Evolutionary conservation across 1,139 yeast genomes (phyloP).

Genomic region (Diutina pseudorugosa): DNA sequence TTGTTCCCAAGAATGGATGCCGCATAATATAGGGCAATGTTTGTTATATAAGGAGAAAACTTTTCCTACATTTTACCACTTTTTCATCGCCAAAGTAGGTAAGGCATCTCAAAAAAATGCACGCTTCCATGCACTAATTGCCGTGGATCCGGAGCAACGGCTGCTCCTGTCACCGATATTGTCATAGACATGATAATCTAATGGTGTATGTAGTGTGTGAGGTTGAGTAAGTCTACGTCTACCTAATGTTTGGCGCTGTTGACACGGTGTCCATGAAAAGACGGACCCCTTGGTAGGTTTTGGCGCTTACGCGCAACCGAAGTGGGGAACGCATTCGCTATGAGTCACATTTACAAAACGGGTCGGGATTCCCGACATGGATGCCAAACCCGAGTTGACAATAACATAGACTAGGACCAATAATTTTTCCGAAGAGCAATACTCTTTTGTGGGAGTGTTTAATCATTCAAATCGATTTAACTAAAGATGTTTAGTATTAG

Average conservation of each 20-base stretch:
- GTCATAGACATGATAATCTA: no score
- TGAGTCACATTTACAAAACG: background rate
- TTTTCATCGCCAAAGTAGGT: background rate
- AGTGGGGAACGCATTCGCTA: background rate
- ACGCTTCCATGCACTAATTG: background rate
- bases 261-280: background rate
- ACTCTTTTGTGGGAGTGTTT: no score
- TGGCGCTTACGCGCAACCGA: background rate
- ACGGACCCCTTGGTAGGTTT: background rate
- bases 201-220: no score
- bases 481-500: background rate
- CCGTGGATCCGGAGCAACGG: background rate
- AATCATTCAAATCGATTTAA: no score
- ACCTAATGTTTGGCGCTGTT: background rate
- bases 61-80: background rate
- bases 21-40: background rate
- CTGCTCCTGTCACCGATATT: background rate
- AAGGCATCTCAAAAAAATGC: background rate
- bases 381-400: no score
- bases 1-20: background rate
- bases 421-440: no score
- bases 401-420: no score
- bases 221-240: no score
- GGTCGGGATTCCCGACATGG: background rate
- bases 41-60: background rate